Evolutionary conservation across 805 yeast species (phyloP).

Genomic region (Starmerella powellii): DNA sequence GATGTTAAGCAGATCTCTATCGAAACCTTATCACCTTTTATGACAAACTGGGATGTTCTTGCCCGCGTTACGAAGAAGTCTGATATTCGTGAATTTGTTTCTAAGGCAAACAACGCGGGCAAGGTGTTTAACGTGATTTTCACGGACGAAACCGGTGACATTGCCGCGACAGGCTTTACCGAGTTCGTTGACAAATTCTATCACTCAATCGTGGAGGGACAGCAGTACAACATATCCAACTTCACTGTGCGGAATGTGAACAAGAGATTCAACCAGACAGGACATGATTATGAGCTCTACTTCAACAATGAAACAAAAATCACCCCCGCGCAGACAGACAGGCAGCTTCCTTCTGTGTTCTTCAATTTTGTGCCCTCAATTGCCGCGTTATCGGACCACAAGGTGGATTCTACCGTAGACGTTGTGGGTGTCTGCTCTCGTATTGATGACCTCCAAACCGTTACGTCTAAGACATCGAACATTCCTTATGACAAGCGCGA

Average conservation of each 20-base stretch:
- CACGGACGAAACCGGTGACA: conserved; percentile 90
- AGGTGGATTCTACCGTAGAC: conserved; percentile 54
- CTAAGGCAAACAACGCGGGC: conserved; percentile 45
- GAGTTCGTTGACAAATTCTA: conserved; percentile 70
- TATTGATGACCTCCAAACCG: conserved; percentile 61
- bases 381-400: conserved; percentile 37
- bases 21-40: conserved; percentile 62
- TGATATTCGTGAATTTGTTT: conserved; percentile 74
- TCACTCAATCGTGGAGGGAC: conserved; percentile 72
- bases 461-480: conserved; percentile 78
- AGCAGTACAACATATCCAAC: conserved; percentile 75
- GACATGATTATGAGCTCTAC: conserved; percentile 77
- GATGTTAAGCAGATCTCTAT: conserved; percentile 8
- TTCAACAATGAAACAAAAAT: conserved; percentile 70
- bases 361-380: conserved; percentile 64
- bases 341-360: conserved; percentile 53
- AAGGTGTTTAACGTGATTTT: conserved; percentile 78
- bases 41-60: conserved; percentile 80
- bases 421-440: conserved; percentile 77
- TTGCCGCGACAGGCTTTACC: conserved; percentile 88
- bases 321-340: conserved; percentile 48
- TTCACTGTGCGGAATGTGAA: conserved; percentile 74
- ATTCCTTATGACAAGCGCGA: conserved; percentile 89
- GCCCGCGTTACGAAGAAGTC: conserved; percentile 84
- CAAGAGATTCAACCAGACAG: conserved; percentile 69